phyloP scores from a whole-genome alignment of 176 grass and related monocot genomes.

The Zea mays region DNA sequence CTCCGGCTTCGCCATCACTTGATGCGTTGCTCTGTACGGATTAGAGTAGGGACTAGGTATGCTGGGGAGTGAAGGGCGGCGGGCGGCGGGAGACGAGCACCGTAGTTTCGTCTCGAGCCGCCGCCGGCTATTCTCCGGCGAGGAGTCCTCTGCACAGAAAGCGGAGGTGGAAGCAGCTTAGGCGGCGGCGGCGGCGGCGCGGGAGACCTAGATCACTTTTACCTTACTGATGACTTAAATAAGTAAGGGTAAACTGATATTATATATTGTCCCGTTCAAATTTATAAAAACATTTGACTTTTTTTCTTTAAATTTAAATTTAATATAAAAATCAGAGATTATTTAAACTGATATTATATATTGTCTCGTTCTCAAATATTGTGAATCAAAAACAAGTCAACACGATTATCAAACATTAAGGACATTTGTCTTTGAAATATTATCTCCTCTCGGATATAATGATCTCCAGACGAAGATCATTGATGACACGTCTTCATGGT shows the following conservation, averaged over 20 bases:
- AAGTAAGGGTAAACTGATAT: not conserved
- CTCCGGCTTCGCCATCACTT: slow-evolving; percentile 46
- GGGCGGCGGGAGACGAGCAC: not conserved
- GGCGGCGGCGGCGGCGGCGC: slow-evolving; percentile 8
- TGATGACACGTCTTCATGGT: no score
- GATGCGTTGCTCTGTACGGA: not conserved
- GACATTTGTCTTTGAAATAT: no score
- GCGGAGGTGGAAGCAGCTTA: not conserved
- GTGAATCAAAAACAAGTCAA: no score
- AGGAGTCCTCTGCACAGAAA: not conserved
- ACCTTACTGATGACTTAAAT: not conserved
- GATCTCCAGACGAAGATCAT: no score
- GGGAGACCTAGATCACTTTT: slow-evolving; percentile 3
- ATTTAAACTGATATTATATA: no score
- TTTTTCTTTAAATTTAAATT: no score
- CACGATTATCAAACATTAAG: no score
- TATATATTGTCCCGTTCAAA: not conserved
- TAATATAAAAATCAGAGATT: no score
- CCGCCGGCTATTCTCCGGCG: slow-evolving; percentile 3
- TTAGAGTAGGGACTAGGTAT: not conserved
- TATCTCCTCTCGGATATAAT: no score
- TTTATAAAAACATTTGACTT: no score
- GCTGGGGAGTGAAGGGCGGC: not conserved
- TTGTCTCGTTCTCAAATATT: no score
- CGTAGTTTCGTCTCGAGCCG: not conserved